Base-by-base conservation (phyloP, 257 asterid genomes). In the Galeopsis tetrahit region DNA sequence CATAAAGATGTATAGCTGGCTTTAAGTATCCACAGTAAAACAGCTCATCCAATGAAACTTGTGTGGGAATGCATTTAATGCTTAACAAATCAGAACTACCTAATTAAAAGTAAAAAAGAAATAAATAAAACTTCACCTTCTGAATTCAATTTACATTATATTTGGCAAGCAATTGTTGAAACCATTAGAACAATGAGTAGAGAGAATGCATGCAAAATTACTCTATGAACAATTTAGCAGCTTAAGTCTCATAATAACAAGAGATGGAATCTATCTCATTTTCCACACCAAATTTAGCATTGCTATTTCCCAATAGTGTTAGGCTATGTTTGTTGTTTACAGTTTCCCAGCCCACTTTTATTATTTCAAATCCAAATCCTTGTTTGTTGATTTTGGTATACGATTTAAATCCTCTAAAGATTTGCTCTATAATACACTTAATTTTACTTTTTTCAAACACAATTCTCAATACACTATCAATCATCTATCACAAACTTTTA, bases 1-100 rank as follows among this genome's bases (percentile, higher is more conserved):
- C 49, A 15, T 15, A 9, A 1, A 39, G 51, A 33, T 9, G 43
- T 33, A 48, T 34, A 66, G 15, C 80, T 1, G 71, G 66, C 70
- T 68, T 76, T 28, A 38, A 72, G 65, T 53, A 53, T 59, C 69
- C 72, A 53, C 61, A 62, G 53, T 71, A 62, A 61, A 70, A 61
- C 75, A 68, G 71, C 64, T 32, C 5, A 21, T 64, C n/a, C 43
- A 55, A 56, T 32, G 11, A 33, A 44, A 72, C 66, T 7, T 61
- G 49, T 44, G 62, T 53, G 46, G 63, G 28, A 49, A 71, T 67
- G 42, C 21, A 44, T 32, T 34, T 15, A 73, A 21, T 52, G 65
- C 17, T 8, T 31, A 62, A 62, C 33, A 82, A 71, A 28, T 7
- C 65, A 35, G 10, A 55, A 31, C 28, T 14, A 51, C 10, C 32